Evolutionary conservation across 352 stramenopile species (phyloP).

Genomic region (Globisporangium cederbergense): DNA sequence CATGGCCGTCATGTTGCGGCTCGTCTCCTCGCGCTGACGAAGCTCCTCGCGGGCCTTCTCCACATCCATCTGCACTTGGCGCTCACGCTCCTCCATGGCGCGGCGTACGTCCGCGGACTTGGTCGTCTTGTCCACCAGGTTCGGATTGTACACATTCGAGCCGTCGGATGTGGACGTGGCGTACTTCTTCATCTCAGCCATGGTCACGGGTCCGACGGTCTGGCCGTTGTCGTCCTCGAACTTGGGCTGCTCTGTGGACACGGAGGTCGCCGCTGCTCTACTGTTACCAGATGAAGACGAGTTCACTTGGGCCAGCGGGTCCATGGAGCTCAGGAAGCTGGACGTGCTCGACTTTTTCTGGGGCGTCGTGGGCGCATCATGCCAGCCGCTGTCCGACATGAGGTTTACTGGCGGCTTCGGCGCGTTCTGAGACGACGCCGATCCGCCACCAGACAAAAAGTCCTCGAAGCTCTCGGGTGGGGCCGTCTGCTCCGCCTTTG

Average conservation of each 20-base stretch:
- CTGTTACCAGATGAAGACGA: constrained; percentile 4
- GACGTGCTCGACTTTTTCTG: constrained; percentile 28
- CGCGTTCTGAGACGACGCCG: constrained; percentile 5
- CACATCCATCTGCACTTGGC: constrained; percentile 63
- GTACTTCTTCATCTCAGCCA: constrained; percentile 79
- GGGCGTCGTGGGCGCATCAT: constrained; percentile 29
- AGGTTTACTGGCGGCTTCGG: constrained; percentile 53
- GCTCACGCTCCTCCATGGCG: constrained; percentile 83
- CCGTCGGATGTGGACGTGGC: constrained; percentile 63
- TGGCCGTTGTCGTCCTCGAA: constrained; percentile 80
- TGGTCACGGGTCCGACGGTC: constrained; percentile 76
- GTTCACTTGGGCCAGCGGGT: constrained; percentile 44
- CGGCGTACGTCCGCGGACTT: constrained; percentile 73
- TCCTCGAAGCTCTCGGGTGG: constrained; percentile 57
- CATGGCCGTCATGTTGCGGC: constrained; percentile 49
- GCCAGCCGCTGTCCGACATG: constrained; percentile 64
- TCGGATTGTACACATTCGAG: constrained; percentile 86
- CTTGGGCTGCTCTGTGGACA: constrained; percentile 43
- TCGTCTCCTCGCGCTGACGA: constrained; percentile 62
- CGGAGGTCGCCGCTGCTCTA: background rate
- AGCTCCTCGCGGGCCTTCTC: constrained; percentile 74
- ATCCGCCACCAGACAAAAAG: constrained; percentile 58
- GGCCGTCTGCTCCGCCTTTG: constrained; percentile 23
- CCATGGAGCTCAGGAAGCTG: constrained; percentile 64
- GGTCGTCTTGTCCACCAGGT: constrained; percentile 78